A percentile compares a stretch with the other conserved stretches of the same genome.
These are phyloP conservation scores for Boletus coccyginus DNA, from an alignment of 768 basidiomycete species.

Conservation along the genomic window DNA sequence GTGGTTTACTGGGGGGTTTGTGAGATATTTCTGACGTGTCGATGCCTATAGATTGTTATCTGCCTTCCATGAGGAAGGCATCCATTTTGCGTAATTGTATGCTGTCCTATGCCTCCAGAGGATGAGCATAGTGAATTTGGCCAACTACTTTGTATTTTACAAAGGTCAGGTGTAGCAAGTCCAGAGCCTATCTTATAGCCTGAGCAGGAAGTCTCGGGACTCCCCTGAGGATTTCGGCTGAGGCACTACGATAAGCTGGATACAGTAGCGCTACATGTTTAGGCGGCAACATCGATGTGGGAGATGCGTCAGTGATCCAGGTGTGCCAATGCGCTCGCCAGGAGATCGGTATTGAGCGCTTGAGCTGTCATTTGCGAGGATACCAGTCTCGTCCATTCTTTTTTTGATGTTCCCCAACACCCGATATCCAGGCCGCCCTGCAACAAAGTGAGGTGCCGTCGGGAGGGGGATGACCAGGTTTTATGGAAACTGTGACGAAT, in stretches of 20 bases:
- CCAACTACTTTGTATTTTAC: not conserved
- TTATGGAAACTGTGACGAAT: too few species aligned
- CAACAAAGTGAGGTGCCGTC: too few species aligned
- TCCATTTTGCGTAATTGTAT: conserved; percentile 57
- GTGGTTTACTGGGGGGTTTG: conserved; percentile 26
- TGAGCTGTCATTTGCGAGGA: too few species aligned
- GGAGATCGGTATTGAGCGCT: too few species aligned
- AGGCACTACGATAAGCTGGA: not conserved
- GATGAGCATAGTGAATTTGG: not conserved
- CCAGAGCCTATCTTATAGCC: not conserved
- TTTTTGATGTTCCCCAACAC: too few species aligned
- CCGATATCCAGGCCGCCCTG: too few species aligned
- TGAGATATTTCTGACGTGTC: not conserved
- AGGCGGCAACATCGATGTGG: not conserved
- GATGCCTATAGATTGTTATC: conserved; percentile 52
- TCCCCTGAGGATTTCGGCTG: not conserved
- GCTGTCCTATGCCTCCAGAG: not conserved
- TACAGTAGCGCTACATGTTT: not conserved
- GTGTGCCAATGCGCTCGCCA: too few species aligned
- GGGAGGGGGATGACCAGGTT: too few species aligned
- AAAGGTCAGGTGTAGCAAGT: not conserved
- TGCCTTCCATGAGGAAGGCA: conserved; percentile 71
- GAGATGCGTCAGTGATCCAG: too few species aligned
- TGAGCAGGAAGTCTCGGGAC: not conserved
- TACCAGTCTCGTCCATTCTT: too few species aligned